Conservation (phyloP, 768 basidiomycete genomes). For the Scleroderma citrinum region DNA sequence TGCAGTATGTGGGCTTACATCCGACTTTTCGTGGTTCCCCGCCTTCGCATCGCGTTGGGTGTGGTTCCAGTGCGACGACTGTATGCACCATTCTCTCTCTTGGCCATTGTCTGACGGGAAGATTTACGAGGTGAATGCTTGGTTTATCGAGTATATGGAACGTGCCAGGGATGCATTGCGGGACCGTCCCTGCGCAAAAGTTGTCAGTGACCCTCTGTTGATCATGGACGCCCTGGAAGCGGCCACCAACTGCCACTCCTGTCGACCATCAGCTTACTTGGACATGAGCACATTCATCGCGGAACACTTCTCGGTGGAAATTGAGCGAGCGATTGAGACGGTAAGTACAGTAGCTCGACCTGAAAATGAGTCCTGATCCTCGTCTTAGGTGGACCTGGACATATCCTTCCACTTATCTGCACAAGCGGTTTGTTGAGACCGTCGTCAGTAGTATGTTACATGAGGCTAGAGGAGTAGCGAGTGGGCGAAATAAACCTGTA, state of each 20-base stretch:
- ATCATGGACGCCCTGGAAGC: slow-evolving; percentile 27
- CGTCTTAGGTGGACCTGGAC: slow-evolving; percentile 27
- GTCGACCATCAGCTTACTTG: slow-evolving; percentile 25
- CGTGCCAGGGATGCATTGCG: slow-evolving; percentile 25
- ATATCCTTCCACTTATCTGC: slow-evolving; percentile 18
- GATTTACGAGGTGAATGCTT: slow-evolving; percentile 30
- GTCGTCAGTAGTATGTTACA: no score
- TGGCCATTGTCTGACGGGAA: slow-evolving; percentile 31
- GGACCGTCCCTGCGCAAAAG: slow-evolving; percentile 27
- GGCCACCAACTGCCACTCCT: slow-evolving; percentile 22
- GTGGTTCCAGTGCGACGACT: slow-evolving; percentile 35
- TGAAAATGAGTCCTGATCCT: slow-evolving; percentile 5
- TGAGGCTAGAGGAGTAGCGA: no score
- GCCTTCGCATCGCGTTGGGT: slow-evolving; percentile 32
- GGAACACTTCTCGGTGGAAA: slow-evolving; percentile 25
- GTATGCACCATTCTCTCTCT: slow-evolving; percentile 28
- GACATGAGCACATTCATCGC: slow-evolving; percentile 28
- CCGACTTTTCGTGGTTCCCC: slow-evolving; percentile 33
- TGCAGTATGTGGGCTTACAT: slow-evolving; percentile 25
- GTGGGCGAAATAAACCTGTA: no score
- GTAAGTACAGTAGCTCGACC: slow-evolving; percentile 9
- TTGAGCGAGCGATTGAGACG: slow-evolving; percentile 24
- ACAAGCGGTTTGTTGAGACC: background rate
- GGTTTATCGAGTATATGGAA: slow-evolving; percentile 33
- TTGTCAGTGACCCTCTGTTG: slow-evolving; percentile 24